Conservation (phyloP, 2,329 filamentous ascomycete species). For the Raffaelea ambrosiae region DNA sequence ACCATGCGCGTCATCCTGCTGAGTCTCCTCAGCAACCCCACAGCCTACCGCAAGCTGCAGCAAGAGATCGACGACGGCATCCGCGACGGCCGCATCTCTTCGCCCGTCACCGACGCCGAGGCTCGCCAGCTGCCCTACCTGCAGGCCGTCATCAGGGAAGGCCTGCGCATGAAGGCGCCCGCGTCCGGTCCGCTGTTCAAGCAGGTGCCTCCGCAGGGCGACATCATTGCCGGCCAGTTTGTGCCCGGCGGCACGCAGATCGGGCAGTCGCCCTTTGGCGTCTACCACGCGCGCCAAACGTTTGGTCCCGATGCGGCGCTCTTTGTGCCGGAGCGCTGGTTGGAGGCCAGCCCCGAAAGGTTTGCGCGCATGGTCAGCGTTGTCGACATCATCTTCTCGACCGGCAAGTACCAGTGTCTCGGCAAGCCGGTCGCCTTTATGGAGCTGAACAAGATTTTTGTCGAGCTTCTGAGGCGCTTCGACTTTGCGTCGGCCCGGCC, state of each 20-base stretch:
- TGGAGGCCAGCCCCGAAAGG: constrained; percentile 20
- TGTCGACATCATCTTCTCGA: constrained; percentile 29
- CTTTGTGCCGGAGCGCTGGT: constrained; percentile 38
- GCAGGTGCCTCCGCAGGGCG: constrained; percentile 26
- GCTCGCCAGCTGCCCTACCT: constrained; percentile 34
- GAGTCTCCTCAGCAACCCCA: constrained; percentile 17
- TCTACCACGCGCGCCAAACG: constrained; percentile 26
- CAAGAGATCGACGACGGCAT: constrained; percentile 27
- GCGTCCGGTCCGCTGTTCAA: constrained; percentile 21
- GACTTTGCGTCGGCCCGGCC: neutral
- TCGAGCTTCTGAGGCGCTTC: constrained; percentile 9
- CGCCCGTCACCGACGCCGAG: constrained; percentile 26
- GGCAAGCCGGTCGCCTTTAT: constrained; percentile 33
- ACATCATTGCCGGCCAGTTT: constrained; percentile 27
- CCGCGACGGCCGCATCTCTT: constrained; percentile 17
- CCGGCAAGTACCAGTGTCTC: constrained; percentile 29
- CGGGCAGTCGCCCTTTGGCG: constrained; percentile 30
- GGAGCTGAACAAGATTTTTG: constrained; percentile 28
- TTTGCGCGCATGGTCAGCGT: constrained; percentile 15
- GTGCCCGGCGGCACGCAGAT: constrained; percentile 38
- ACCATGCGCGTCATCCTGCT: constrained; percentile 18
- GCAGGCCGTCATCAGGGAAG: constrained; percentile 41
- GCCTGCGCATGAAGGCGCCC: constrained; percentile 36
- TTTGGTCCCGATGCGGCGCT: constrained; percentile 28
- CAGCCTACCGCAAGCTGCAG: constrained; percentile 14